Evolutionary conservation across 345 rosid species (phyloP).

Genomic region (Geranium rotundifolium): DNA sequence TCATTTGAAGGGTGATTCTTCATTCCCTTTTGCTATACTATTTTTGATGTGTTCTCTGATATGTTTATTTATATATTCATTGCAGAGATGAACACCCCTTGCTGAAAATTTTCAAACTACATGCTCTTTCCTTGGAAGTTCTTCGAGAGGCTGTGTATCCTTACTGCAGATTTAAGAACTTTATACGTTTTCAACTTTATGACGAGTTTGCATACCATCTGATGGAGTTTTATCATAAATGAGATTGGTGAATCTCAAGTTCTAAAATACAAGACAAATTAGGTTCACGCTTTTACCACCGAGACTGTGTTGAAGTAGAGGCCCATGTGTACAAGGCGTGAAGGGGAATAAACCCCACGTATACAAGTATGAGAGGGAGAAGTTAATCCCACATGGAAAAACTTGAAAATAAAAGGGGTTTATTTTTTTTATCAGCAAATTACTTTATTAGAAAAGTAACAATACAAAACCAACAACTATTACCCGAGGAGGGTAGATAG

Average conservation of each 20-base stretch:
- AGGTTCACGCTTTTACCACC: neutral
- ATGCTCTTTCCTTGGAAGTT: conserved; percentile 54
- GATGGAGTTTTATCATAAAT: neutral
- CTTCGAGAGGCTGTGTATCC: conserved; percentile 78
- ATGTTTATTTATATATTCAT: conserved; percentile 11
- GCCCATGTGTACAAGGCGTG: no score
- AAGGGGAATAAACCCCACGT: no score
- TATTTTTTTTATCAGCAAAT: no score
- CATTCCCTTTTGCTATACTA: neutral
- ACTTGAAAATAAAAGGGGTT: no score
- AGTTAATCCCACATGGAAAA: no score
- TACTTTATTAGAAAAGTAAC: no score
- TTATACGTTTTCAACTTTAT: conserved; percentile 1
- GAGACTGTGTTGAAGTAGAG: no score
- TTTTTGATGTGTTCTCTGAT: conserved; percentile 11
- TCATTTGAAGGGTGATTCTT: neutral
- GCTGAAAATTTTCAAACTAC: conserved; percentile 40
- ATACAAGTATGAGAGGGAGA: no score
- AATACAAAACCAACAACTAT: no score
- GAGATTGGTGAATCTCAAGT: conserved; percentile 4
- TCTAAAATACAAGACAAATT: neutral
- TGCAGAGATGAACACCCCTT: conserved; percentile 44
- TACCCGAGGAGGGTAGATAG: no score
- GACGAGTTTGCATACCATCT: neutral
- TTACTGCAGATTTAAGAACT: conserved; percentile 6